Evolutionary conservation across 2,329 filamentous ascomycete species (phyloP).

Genomic region (Trichoderma sp.): DNA sequence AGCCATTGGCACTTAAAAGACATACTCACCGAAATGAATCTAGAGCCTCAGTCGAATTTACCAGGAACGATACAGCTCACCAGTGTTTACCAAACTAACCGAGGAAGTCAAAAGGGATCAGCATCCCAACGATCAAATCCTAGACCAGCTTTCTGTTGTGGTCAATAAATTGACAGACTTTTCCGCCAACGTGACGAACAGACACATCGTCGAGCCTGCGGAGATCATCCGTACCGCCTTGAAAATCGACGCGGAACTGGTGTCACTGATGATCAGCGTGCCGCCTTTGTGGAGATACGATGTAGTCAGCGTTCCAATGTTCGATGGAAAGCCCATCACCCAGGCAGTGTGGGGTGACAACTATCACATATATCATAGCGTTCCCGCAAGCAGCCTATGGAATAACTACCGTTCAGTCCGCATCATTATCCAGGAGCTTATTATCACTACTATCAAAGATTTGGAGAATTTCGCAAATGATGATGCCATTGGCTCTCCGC

Average conservation of each 20-base stretch:
- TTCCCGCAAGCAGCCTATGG: neutral
- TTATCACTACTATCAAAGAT: neutral
- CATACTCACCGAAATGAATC: neutral
- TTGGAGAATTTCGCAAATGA: neutral
- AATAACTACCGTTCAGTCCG: neutral
- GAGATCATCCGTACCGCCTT: neutral
- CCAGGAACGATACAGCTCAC: neutral
- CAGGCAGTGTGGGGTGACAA: neutral
- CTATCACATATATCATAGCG: neutral
- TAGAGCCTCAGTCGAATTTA: neutral
- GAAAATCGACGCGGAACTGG: neutral
- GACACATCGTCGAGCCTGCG: neutral
- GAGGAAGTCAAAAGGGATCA: neutral
- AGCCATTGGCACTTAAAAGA: neutral
- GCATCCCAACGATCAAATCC: neutral
- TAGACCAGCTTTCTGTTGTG: neutral
- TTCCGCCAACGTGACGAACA: neutral
- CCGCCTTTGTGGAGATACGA: neutral
- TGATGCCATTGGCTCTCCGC: neutral
- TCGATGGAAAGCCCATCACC: neutral
- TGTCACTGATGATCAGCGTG: neutral
- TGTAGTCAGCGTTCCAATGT: neutral
- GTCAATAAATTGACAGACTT: neutral
- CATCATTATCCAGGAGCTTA: neutral
- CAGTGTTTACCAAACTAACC: neutral